A percentile compares a stretch with the other conserved stretches of the same genome.
These are phyloP conservation scores for Debaryomyces udenii DNA, from an alignment of 1,139 yeast species.

Conservation along the genomic window DNA sequence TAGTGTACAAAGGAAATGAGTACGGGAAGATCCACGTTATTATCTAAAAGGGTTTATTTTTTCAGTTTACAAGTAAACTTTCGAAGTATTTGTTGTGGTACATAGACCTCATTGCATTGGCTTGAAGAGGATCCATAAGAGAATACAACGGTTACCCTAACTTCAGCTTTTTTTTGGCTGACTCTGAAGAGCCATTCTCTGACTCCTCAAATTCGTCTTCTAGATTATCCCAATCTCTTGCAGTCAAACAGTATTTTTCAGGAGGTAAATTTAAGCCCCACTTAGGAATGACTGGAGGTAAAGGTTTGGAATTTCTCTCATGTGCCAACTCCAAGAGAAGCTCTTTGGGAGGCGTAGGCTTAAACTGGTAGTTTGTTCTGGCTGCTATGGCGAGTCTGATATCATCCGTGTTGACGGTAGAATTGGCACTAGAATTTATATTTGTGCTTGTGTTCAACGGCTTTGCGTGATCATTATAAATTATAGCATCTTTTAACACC, in stretches of 20 bases:
- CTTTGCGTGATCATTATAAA: slow-evolving; percentile 82
- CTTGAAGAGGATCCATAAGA: too few relatives aligned
- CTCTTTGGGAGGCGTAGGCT: slow-evolving; percentile 95
- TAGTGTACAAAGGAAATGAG: neutral
- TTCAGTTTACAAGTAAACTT: too few relatives aligned
- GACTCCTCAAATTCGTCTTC: slow-evolving; percentile 39
- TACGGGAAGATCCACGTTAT: neutral
- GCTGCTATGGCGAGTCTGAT: slow-evolving; percentile 92
- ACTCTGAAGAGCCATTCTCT: slow-evolving; percentile 13
- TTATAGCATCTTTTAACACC: slow-evolving; percentile 83
- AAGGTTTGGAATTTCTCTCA: slow-evolving; percentile 84
- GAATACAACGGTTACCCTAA: neutral
- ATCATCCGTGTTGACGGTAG: slow-evolving; percentile 80
- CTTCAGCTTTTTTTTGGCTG: slow-evolving; percentile 5
- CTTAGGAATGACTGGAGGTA: slow-evolving; percentile 89
- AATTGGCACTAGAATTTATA: slow-evolving; percentile 40
- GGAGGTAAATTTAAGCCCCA: slow-evolving; percentile 97
- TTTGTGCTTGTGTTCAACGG: slow-evolving; percentile 35
- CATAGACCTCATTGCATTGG: too few relatives aligned
- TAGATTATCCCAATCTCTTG: slow-evolving; percentile 66
- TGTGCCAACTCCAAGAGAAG: slow-evolving; percentile 85
- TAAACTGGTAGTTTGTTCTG: slow-evolving; percentile 89
- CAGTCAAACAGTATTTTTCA: slow-evolving; percentile 92
- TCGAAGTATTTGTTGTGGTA: too few relatives aligned
- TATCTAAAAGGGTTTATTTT: too few relatives aligned